Evolutionary conservation across 2,329 filamentous ascomycete genomes (phyloP), one percentile per base, ranked within the genome.

Genomic region (Curvularia lunata): DNA sequence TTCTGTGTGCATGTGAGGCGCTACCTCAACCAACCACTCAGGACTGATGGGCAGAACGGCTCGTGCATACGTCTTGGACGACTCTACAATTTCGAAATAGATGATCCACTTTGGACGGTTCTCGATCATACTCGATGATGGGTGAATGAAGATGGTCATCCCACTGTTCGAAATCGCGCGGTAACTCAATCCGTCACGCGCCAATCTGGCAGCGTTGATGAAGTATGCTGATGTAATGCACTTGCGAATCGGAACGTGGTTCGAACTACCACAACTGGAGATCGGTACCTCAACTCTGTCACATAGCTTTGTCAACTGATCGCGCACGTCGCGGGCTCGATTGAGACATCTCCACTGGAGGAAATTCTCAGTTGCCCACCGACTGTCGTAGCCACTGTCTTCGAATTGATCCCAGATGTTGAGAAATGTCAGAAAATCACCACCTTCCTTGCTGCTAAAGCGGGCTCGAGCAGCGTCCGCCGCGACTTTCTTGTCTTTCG

Each of bases 401-500:
- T 93, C 91, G 90, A 92, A 99, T 75, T 97, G 91, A 69, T 95
- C 94, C 88, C 89, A 99, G 67, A 99, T 89, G 71, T 97, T 97
- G 47, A 98, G 86, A 1, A 96, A 85, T 0, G 91, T 92, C 5
- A 95, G 75, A 69, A 97, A 91, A 73, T 99, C 95, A 41, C 95
- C 95, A 34, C 93, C 93, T 60, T 96, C 92, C 68, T 92, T 23
- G 9, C 19, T 91, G 73, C 94, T 83, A 0, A 92, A 96, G 1
- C 94, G 87, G 34, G 90, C 89, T 13, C 92, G 88, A 0, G 95
- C 95, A 61, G 90, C 91, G 76, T 99, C 94, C 12, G 95, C 95
- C 71, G 97, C 91, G 27, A 97, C 89, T 76, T 97, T 97, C 82
- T 98, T 97, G 79, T 99, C 54, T 93, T 74, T 97, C 97, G 19